Conservation (phyloP, 2,329 filamentous ascomycete species). For the Ceratocystis variospora region DNA sequence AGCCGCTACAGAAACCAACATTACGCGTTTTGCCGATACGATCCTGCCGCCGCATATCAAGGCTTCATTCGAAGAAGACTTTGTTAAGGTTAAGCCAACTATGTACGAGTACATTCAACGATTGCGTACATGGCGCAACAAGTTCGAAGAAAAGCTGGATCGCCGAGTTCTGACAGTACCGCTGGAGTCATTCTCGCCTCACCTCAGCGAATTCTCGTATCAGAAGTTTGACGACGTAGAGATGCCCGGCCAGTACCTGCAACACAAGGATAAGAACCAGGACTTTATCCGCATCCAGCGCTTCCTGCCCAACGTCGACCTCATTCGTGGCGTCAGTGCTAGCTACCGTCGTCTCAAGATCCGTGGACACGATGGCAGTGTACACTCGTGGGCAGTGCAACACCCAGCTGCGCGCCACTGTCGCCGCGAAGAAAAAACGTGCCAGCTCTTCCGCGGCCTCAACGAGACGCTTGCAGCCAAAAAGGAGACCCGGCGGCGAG, state of each 20-base stretch:
- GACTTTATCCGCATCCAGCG: slow-evolving; percentile 96
- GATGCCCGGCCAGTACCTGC: slow-evolving; percentile 88
- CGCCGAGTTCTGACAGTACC: slow-evolving; percentile 58
- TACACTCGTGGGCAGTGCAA: slow-evolving; percentile 94
- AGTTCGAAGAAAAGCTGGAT: slow-evolving; percentile 95
- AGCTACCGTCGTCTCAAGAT: slow-evolving; percentile 92
- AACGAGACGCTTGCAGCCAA: slow-evolving; percentile 83
- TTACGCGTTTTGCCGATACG: slow-evolving; percentile 89
- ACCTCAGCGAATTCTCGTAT: slow-evolving; percentile 92
- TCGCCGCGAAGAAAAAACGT: slow-evolving; percentile 81
- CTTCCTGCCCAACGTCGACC: slow-evolving; percentile 86
- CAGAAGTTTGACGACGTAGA: slow-evolving; percentile 98
- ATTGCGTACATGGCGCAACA: slow-evolving; percentile 86
- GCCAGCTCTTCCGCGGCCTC: slow-evolving; percentile 94
- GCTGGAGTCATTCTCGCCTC: slow-evolving; percentile 74
- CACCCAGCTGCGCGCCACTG: slow-evolving; percentile 88
- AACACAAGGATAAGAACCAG: slow-evolving; percentile 97
- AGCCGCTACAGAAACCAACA: slow-evolving; percentile 82
- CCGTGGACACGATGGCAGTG: slow-evolving; percentile 87
- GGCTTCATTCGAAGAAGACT: slow-evolving; percentile 94
- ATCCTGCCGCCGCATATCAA: slow-evolving; percentile 90
- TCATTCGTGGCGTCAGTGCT: slow-evolving; percentile 78
- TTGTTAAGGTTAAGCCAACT: slow-evolving; percentile 85
- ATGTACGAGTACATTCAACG: slow-evolving; percentile 99
- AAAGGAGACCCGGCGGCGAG: slow-evolving; percentile 86